These are phyloP conservation scores for Gynandropsis gynandra DNA, from an alignment of 345 rosid species.

Conservation along the genomic window DNA sequence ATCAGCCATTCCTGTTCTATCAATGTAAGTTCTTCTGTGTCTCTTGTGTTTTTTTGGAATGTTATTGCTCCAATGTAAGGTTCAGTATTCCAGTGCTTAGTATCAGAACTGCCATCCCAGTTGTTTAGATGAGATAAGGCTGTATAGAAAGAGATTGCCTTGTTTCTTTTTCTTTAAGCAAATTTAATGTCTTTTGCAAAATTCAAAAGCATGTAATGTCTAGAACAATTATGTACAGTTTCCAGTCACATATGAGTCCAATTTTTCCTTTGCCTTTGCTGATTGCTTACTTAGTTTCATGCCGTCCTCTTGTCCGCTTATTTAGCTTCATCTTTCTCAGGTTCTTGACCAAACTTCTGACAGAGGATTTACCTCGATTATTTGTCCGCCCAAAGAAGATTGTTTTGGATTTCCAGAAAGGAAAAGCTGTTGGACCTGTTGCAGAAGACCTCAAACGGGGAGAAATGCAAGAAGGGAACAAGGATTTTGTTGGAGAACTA, in stretches of 20 bases:
- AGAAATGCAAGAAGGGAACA: conserved; percentile 86
- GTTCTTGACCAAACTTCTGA: conserved; percentile 90
- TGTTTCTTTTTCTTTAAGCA: no score
- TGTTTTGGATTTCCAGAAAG: conserved; percentile 92
- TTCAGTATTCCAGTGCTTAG: background rate
- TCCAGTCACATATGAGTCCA: conserved; percentile 7
- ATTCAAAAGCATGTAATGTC: conserved; percentile 5
- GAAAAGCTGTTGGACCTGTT: conserved; percentile 88
- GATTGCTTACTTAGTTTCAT: conserved; percentile 8
- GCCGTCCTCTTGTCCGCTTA: conserved; percentile 1
- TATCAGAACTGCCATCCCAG: no score
- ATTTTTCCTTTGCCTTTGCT: conserved; percentile 3
- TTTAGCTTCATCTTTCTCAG: conserved; percentile 31
- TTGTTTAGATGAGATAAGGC: no score
- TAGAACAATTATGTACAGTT: background rate
- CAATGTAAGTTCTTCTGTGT: conserved; percentile 62
- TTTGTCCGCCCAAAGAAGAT: conserved; percentile 98
- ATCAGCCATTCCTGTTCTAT: conserved; percentile 94
- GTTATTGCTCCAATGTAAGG: conserved; percentile 10
- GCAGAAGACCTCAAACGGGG: conserved; percentile 57
- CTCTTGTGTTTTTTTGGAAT: conserved; percentile 14
- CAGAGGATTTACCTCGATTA: conserved; percentile 83
- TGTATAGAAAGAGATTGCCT: no score
- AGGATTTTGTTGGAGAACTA: conserved; percentile 85
- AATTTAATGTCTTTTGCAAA: background rate